These are phyloP conservation scores for Trichopus zeylanicus DNA, from an alignment of 116 monocot genomes.

Conservation along the genomic window DNA sequence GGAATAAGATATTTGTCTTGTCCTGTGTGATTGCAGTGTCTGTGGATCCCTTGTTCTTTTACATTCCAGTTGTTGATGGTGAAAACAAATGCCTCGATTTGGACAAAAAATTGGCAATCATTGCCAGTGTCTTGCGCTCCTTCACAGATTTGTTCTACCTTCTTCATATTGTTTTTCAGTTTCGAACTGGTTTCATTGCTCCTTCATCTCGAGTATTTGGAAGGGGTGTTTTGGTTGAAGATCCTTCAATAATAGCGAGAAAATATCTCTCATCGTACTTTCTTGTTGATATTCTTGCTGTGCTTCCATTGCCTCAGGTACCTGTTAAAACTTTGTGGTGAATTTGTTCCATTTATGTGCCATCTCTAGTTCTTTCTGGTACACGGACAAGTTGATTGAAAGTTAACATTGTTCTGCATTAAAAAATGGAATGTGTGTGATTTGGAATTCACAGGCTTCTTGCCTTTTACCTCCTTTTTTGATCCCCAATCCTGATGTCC, in stretches of 20 bases:
- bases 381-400: background rate
- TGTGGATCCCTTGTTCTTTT: constrained; percentile 79
- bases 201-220: constrained; percentile 76
- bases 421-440: background rate
- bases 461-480: background rate
- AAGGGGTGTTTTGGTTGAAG: constrained; percentile 72
- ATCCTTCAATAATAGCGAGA: constrained; percentile 51
- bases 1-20: constrained; percentile 86
- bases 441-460: background rate
- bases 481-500: background rate
- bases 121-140: constrained; percentile 60
- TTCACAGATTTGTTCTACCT: constrained; percentile 80
- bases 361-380: background rate
- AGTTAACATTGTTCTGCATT: background rate
- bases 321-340: constrained; percentile 5
- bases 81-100: constrained; percentile 36
- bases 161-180: constrained; percentile 73
- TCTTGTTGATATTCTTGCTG: constrained; percentile 68
- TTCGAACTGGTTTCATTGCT: constrained; percentile 76
- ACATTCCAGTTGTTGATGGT: constrained; percentile 48
- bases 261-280: constrained; percentile 62
- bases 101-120: constrained; percentile 52
- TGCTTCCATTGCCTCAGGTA: constrained; percentile 92
- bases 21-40: constrained; percentile 69
- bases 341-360: background rate